Base-by-base conservation (phyloP, 2,329 filamentous ascomycete species). In the Calonectria hongkongensis region DNA sequence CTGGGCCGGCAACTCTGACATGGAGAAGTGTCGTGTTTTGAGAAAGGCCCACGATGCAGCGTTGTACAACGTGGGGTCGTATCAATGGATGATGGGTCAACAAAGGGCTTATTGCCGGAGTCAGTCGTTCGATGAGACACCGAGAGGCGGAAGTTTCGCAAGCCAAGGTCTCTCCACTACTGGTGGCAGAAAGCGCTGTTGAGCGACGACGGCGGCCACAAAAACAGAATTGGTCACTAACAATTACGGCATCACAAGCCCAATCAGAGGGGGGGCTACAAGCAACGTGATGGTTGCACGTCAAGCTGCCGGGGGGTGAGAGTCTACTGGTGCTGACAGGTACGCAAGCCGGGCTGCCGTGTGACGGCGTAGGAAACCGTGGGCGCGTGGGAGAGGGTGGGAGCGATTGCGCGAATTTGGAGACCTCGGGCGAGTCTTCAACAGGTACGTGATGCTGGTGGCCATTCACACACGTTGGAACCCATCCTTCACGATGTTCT, bases 41-140 rank as follows among this genome's bases (percentile, higher is more conserved):
- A 72, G 69, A 71, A 70, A 75, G 66, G 68, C 73, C 75, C 76
- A 79, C 77, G 75, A 75, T 68, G 73, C 76, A 77, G 73, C 73
- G 69, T 75, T 65, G 68, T 75, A 73, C 78, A 80, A 79, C 79
- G 79, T 80, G 79, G 79, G 78, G 79, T 80, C 76, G 58, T 78
- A 63, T 75, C 73, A 76, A 76, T 79, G 76, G 78, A 73, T 79
- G 75, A 80, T 71, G 74, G 77, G 78, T 47, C 67, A 76, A 71
- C 69, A 66, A 74, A 73, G n/a, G 64, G 65, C 71, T 54, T 43
- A 62, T 69, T 58, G 62, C 70, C 47, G 68, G 60, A 71, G 71
- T 73, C 66, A 73, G 71, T 78, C 72, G 72, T 76, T 73, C 68
- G 73, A 76, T 58, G 50, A 72, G 70, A 64, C 66, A 73, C 39